Evolutionary conservation across 208 protist genomes (phyloP).

Genomic region (Histomonas meleagridis): DNA sequence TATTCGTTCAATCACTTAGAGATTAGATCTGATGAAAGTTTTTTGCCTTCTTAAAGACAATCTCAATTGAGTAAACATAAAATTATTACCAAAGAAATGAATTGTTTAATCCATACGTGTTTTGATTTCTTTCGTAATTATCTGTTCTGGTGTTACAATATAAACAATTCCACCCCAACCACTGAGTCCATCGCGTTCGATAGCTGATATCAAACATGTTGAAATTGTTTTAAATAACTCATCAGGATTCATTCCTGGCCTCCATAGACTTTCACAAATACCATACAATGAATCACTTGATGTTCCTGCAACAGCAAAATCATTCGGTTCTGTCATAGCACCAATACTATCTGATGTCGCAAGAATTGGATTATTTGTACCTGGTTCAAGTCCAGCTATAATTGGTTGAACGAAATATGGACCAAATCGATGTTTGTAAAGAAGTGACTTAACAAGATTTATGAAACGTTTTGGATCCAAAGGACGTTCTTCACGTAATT

Average conservation of each 20-base stretch:
- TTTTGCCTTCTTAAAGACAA: no score
- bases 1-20: no score
- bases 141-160: conserved; percentile 44
- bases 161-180: conserved; percentile 54
- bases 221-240: conserved; percentile 54
- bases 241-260: conserved; percentile 49
- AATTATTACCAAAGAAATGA: no score
- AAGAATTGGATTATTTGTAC: conserved; percentile 49
- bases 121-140: conserved; percentile 33
- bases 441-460: conserved; percentile 51
- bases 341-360: conserved; percentile 51
- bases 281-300: conserved; percentile 48
- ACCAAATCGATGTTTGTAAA: conserved; percentile 54
- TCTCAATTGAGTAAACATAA: no score
- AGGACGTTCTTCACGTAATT: conserved; percentile 50
- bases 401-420: conserved; percentile 55
- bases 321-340: conserved; percentile 47
- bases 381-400: conserved; percentile 49
- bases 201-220: conserved; percentile 49
- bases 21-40: no score
- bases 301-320: conserved; percentile 54
- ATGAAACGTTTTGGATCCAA: conserved; percentile 49
- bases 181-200: conserved; percentile 50
- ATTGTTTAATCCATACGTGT: conserved; percentile 36
- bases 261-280: conserved; percentile 51